Percentiles rank a stretch among this genome's conserved stretches.
These are phyloP conservation scores for Dioscorea alata DNA, from an alignment of 106 monocot genomes.

Conservation along the genomic window DNA sequence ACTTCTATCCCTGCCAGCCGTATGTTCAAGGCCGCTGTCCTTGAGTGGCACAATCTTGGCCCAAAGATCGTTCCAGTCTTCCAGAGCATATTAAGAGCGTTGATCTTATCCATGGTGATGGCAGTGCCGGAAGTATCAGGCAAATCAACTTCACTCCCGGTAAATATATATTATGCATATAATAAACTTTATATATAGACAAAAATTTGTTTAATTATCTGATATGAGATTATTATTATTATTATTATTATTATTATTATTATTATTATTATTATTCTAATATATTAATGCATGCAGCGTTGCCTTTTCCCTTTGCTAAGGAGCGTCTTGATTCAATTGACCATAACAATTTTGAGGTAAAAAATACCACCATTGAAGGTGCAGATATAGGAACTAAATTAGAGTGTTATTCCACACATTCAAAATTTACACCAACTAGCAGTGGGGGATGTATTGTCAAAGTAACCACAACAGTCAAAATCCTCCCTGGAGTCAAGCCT, in stretches of 20 bases:
- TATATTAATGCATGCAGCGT: conserved; percentile 1
- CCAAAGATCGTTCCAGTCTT: conserved; percentile 37
- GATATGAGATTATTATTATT: not conserved
- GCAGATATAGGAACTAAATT: conserved; percentile 13
- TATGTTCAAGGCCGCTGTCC: conserved; percentile 10
- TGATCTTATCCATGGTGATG: conserved; percentile 8
- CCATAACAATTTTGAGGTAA: conserved; percentile 14
- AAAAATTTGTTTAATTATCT: not conserved
- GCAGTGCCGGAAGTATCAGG: conserved; percentile 26
- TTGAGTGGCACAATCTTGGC: conserved; percentile 42
- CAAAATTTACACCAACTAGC: conserved; percentile 14
- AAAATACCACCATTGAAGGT: conserved; percentile 20
- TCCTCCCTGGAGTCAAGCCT: not conserved
- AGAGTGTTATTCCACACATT: conserved; percentile 9
- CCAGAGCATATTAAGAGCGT: conserved; percentile 25
- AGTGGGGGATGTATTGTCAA: conserved; percentile 21
- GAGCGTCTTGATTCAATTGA: conserved; percentile 18
- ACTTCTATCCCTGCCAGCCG: not conserved
- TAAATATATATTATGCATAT: not conserved
- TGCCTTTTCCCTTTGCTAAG: conserved; percentile 15
- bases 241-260: too few species aligned
- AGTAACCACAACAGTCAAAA: conserved; percentile 18
- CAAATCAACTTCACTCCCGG: conserved; percentile 40
- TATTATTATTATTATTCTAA: not conserved
- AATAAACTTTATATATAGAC: not conserved